These are phyloP conservation scores for Arabis alpina DNA, from an alignment of 345 rosid species.

Conservation along the genomic window DNA sequence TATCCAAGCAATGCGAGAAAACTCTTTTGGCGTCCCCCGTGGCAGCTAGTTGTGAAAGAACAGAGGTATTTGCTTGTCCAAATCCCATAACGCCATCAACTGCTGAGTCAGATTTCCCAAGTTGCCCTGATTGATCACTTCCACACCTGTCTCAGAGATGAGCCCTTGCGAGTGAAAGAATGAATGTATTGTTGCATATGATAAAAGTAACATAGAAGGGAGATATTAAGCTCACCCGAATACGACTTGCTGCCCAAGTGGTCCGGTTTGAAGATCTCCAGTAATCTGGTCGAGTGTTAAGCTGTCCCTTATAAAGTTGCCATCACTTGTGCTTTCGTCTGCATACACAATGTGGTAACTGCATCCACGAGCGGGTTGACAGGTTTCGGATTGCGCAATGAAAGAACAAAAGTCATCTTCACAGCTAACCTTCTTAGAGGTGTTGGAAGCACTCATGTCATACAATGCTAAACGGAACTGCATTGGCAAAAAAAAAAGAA, in stretches of 20 bases:
- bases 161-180: no score
- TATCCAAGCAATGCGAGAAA: conserved; percentile 89
- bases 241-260: conserved; percentile 54
- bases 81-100: conserved; percentile 92
- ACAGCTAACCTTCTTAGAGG: conserved; percentile 54
- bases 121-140: conserved; percentile 71
- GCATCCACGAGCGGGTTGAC: conserved; percentile 54
- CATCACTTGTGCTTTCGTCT: conserved; percentile 79
- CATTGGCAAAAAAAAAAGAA: conserved; percentile 5
- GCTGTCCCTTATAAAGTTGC: conserved; percentile 67
- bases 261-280: conserved; percentile 56
- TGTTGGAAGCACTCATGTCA: conserved; percentile 54
- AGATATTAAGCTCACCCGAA: conserved; percentile 62
- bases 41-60: conserved; percentile 82
- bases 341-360: conserved; percentile 71
- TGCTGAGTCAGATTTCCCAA: conserved; percentile 66
- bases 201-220: neutral
- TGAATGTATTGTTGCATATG: neutral
- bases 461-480: conserved; percentile 66
- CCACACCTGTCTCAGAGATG: conserved; percentile 48
- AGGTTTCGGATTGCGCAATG: conserved; percentile 53
- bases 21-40: conserved; percentile 62
- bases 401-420: conserved; percentile 63
- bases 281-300: conserved; percentile 55
- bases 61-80: conserved; percentile 83